Evolutionary conservation across 2,329 filamentous ascomycete species (phyloP).

Genomic region (Exophiala bonariae): DNA sequence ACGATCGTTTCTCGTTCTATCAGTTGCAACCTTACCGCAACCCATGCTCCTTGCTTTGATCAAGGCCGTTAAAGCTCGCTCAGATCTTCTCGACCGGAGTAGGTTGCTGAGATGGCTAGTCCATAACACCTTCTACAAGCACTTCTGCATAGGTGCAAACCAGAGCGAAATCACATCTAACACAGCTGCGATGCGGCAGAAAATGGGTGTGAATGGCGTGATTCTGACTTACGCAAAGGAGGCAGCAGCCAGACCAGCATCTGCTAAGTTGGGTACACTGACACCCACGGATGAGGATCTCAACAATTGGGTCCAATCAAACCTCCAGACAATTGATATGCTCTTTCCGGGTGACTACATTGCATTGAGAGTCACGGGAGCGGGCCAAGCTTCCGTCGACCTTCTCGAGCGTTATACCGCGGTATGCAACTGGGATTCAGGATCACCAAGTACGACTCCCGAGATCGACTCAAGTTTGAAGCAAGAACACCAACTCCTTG

Average conservation of each 20-base stretch:
- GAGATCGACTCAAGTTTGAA: constrained; percentile 3
- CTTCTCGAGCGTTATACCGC: no score
- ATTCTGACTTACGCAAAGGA: constrained; percentile 56
- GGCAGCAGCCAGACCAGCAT: constrained; percentile 37
- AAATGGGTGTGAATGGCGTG: constrained; percentile 53
- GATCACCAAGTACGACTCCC: constrained; percentile 39
- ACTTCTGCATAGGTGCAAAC: constrained; percentile 57
- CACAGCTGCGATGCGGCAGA: constrained; percentile 44
- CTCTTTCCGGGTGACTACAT: constrained; percentile 52
- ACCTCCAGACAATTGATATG: constrained; percentile 54
- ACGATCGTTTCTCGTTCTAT: no score
- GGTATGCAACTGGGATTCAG: constrained; percentile 15
- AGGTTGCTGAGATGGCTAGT: no score
- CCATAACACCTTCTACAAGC: constrained; percentile 46
- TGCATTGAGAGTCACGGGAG: constrained; percentile 20
- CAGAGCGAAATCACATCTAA: constrained; percentile 47
- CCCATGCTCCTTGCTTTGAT: no score
- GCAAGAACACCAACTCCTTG: constrained; percentile 39
- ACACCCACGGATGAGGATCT: constrained; percentile 34
- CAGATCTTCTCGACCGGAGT: no score
- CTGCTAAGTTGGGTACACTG: constrained; percentile 32
- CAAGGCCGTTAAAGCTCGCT: no score
- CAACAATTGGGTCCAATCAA: constrained; percentile 52
- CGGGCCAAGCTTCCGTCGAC: no score
- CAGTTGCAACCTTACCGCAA: no score